A percentile compares a stretch with the other conserved stretches of the same genome.
phyloP scores from a whole-genome alignment of 495 filamentous ascomycete genomes.

The Pyronema domesticum region DNA sequence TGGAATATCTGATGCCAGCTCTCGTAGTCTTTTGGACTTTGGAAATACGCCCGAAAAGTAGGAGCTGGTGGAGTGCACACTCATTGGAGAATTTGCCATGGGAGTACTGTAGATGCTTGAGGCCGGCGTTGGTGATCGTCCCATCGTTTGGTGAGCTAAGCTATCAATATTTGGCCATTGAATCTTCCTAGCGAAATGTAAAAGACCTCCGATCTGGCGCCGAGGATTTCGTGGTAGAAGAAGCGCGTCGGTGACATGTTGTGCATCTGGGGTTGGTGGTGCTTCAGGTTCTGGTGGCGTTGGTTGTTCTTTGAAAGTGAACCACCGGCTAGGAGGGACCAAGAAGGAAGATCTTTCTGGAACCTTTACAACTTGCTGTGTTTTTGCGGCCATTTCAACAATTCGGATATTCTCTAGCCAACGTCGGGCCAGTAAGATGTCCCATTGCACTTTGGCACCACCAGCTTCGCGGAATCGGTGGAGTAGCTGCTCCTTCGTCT shows the following conservation, averaged over 20 bases:
- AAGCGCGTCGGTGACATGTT: constrained; percentile 4
- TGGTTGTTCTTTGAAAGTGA: constrained; percentile 13
- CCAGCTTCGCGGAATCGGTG: constrained; percentile 45
- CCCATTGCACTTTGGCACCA: constrained; percentile 58
- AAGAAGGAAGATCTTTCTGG: neutral
- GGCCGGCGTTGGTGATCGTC: neutral
- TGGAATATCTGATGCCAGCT: constrained; percentile 25
- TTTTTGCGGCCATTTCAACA: constrained; percentile 33
- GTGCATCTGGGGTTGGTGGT: constrained; percentile 2
- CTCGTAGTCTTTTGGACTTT: constrained; percentile 11
- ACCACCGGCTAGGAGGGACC: constrained; percentile 18
- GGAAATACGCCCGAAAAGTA: neutral
- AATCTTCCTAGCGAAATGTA: constrained; percentile 40
- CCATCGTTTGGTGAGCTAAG: constrained; percentile 18
- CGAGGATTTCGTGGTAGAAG: constrained; percentile 18
- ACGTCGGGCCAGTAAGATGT: constrained; percentile 51
- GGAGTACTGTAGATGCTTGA: neutral
- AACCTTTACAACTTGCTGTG: constrained; percentile 3
- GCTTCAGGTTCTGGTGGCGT: constrained; percentile 24
- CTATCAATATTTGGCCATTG: constrained; percentile 33
- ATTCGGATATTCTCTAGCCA: constrained; percentile 58
- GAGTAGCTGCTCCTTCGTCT: constrained; percentile 35
- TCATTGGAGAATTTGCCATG: neutral
- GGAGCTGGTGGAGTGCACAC: neutral
- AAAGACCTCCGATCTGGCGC: constrained; percentile 36